phyloP scores from a whole-genome alignment of 2,329 filamentous ascomycete genomes.

The Pestalotiopsis sp. region DNA sequence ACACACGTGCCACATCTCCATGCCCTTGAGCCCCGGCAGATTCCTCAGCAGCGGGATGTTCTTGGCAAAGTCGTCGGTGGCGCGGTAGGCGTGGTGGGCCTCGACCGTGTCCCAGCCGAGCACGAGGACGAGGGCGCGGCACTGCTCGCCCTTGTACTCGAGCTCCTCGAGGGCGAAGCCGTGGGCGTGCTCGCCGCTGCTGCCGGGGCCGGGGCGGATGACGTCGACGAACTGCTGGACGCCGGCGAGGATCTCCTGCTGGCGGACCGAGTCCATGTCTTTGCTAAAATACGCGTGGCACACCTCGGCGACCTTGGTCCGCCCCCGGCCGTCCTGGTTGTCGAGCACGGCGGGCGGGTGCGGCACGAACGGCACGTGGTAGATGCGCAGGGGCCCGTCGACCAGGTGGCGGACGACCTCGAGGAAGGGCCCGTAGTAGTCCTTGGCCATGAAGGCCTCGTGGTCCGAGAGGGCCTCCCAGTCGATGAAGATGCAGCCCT shows the following conservation, averaged over 20 bases:
- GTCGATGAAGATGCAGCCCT: conserved; percentile 24
- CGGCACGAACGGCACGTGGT: conserved; percentile 24
- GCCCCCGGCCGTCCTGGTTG: conserved; percentile 10
- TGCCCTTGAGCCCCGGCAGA: conserved; percentile 15
- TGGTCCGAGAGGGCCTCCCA: conserved; percentile 24
- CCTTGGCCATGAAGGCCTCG: conserved; percentile 20
- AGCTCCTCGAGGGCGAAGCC: conserved; percentile 26
- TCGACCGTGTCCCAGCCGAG: conserved; percentile 25
- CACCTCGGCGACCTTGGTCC: conserved; percentile 19
- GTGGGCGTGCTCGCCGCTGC: conserved; percentile 18
- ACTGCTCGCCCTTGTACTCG: conserved; percentile 17
- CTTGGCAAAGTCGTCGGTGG: conserved; percentile 18
- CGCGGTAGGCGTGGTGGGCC: conserved; percentile 18
- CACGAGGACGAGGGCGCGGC: conserved; percentile 19
- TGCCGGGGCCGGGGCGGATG: conserved; percentile 9
- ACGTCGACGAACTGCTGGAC: conserved; percentile 13
- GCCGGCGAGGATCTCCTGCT: background rate
- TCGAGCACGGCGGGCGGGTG: conserved; percentile 18
- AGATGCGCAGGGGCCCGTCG: conserved; percentile 9
- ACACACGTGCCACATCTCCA: conserved; percentile 7
- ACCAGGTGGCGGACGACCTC: conserved; percentile 11
- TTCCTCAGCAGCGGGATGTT: conserved; percentile 16
- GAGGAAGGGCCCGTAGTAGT: conserved; percentile 19
- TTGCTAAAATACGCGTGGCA: conserved; percentile 21
- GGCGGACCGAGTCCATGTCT: conserved; percentile 10